A percentile compares a stretch with the other conserved stretches of the same genome.
Evolutionary conservation across 495 filamentous ascomycete species (phyloP).

Genomic region (Neurospora sp.): DNA sequence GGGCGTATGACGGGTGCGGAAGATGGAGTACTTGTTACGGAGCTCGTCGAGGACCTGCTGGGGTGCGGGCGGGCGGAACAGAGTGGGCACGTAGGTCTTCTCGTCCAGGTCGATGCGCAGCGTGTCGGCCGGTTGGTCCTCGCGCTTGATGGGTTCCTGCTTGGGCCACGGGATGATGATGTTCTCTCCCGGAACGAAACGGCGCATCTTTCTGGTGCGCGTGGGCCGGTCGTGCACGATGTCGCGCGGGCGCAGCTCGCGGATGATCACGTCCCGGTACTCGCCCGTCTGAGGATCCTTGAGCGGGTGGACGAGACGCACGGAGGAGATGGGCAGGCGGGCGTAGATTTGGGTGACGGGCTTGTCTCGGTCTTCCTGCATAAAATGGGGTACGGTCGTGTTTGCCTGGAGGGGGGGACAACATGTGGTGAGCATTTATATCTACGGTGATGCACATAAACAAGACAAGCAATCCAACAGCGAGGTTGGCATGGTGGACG

Average conservation of each 20-base stretch:
- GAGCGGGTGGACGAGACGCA: conserved; percentile 74
- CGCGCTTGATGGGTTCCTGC: conserved; percentile 30
- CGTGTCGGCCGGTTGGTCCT: conserved; percentile 58
- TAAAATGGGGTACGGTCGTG: conserved; percentile 44
- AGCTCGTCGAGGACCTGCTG: conserved; percentile 72
- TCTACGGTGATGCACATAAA: background rate
- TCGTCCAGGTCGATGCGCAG: conserved; percentile 64
- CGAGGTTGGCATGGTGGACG: background rate
- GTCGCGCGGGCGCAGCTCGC: conserved; percentile 44
- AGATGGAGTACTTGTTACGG: conserved; percentile 71
- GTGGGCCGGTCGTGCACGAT: conserved; percentile 36
- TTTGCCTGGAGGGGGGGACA: conserved; percentile 38
- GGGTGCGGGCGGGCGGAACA: conserved; percentile 72
- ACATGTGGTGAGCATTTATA: background rate
- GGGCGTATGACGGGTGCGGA: conserved; percentile 69
- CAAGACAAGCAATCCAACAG: background rate
- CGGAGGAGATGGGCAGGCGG: conserved; percentile 52
- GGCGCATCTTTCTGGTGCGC: conserved; percentile 32
- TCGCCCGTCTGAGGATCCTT: conserved; percentile 49
- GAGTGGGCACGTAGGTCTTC: conserved; percentile 61
- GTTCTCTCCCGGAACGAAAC: conserved; percentile 49
- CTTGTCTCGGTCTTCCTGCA: conserved; percentile 26
- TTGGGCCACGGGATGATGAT: conserved; percentile 67
- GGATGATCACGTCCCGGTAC: conserved; percentile 63
- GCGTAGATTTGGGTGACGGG: conserved; percentile 35